These are phyloP conservation scores for Saccharomyces jurei DNA, from an alignment of 805 yeast genomes.

Conservation along the genomic window DNA sequence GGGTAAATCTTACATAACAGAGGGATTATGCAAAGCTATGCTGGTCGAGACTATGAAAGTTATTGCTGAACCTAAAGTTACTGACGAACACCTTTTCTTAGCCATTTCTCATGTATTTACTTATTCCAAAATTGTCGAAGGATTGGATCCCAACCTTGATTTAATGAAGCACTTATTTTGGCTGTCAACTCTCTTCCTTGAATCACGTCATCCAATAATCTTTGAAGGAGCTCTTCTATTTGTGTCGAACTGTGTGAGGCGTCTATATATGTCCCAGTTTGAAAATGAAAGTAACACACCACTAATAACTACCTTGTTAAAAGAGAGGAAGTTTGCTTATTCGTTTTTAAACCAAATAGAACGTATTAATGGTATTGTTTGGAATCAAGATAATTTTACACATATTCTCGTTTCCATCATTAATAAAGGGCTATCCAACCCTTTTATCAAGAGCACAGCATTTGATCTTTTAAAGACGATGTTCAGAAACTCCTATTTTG, in stretches of 20 bases:
- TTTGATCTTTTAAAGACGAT: conserved; percentile 37
- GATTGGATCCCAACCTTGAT: conserved; percentile 29
- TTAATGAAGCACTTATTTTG: conserved; percentile 32
- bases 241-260: conserved; percentile 30
- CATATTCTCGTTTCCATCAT: conserved; percentile 40
- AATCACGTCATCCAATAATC: conserved; percentile 29
- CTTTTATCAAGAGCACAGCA: conserved; percentile 47
- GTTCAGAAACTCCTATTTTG: conserved; percentile 37
- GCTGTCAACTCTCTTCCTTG: conserved; percentile 30
- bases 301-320: conserved; percentile 26
- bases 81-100: conserved; percentile 26
- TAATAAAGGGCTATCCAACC: conserved; percentile 50
- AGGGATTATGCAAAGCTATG: conserved; percentile 35
- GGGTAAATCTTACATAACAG: conserved; percentile 55
- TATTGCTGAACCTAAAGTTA: conserved; percentile 27
- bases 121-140: conserved; percentile 34
- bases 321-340: conserved; percentile 35
- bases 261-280: conserved; percentile 29
- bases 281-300: conserved; percentile 23
- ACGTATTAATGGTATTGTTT: conserved; percentile 29
- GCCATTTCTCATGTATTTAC: conserved; percentile 34
- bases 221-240: conserved; percentile 37
- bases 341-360: conserved; percentile 38
- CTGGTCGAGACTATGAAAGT: conserved; percentile 30
- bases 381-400: conserved; percentile 43